Base-by-base conservation (phyloP, 2,329 filamentous ascomycete genomes). In the Nemania sp. region DNA sequence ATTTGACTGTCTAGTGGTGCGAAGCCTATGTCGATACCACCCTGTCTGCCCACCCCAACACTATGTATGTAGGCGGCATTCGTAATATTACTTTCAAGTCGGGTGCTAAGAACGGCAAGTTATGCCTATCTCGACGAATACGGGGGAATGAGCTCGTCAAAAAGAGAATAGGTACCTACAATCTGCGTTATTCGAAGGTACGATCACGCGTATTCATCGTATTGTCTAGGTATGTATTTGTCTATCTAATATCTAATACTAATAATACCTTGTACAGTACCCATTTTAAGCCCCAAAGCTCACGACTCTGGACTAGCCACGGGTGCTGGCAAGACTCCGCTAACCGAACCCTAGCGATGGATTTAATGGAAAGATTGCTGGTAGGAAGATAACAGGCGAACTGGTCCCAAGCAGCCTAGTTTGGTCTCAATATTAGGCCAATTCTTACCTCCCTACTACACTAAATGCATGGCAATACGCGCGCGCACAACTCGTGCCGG, bases 401-500 rank as follows among this genome's bases (percentile, higher is more conserved):
- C 51, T 32, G 51, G 27, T 54, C 15, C 27, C 51, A 27, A 54
- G 51, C 51, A n/a, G 32, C 38, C 54, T 41, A 49, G 15, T 56
- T 65, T 62, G 58, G 62, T 43, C 55, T 56, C 60, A 49, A 22
- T 35, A 57, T 64, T 55, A 24, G 59, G 45, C 24, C 59, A 59
- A 35, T 55, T 62, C 59, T n/a, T 18, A 10, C 41, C 52, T 47
- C 38, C 32, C 15, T 55, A 24, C 20, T 51, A 26, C 22, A 26
- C 15, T 51, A 18, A n/a, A 8, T 27, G 6, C 47, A 8, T 49
- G 1, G 24, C 47, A 26, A 7, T 18, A 15, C 51, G 29, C 58
- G 35, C 55, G 43, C 65, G 65, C 61, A 51, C 61, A 67, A 60
- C 60, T 64, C 24, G 51, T 67, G 65, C 61, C 61, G 61, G 56